Base-by-base conservation (phyloP, 2,329 filamentous ascomycete genomes). In the Paracoccidioides brasiliensis region DNA sequence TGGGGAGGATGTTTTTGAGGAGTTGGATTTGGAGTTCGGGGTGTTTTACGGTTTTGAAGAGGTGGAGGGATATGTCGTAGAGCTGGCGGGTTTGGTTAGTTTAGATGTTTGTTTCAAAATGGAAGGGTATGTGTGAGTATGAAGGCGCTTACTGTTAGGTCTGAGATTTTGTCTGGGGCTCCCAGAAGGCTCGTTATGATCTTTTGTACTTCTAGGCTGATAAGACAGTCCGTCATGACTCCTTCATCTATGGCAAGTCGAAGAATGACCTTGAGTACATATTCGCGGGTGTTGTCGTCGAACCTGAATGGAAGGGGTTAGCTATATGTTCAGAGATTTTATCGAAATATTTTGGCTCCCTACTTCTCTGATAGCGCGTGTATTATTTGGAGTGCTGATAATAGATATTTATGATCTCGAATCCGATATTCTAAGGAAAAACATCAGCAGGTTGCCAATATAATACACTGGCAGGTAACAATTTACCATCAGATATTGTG, bases 1-100 rank as follows among this genome's bases (percentile, higher is more conserved):
- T 67, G 22, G 72, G 71, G 12, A 68, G 57, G 22, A 75, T 70
- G 53, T 74, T 67, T 37, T 64, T 66, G 6, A 75, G 60, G 9
- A 76, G 61, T 43, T 69, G 69, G 50, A 64, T 68, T 60, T 74
- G 73, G 4, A 75, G 65, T 33, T 62, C 61, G 12, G 64, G 56
- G 49, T 73, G 67, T 54, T 66, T 63, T 35, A 73, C 74, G 0
- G 70, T 72, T 14, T 66, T 53, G 55, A 65, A 68, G 6, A 64
- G 33, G 9, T 60, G 58, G 28, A 55, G 57, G 32, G 64, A 65
- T 38, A 72, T 61, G 37, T 61, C 62, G 48, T 60, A 58, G 22
- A 66, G 59, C 71, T 73, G 48, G n/a, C 5, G 42, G 9, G 35
- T 22, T 37, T 54, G 56, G 60, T 65, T 44, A 60, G 55, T 41